Base-by-base conservation (phyloP, 148 eudicot species). In the Camellia lanceoleosa region DNA sequence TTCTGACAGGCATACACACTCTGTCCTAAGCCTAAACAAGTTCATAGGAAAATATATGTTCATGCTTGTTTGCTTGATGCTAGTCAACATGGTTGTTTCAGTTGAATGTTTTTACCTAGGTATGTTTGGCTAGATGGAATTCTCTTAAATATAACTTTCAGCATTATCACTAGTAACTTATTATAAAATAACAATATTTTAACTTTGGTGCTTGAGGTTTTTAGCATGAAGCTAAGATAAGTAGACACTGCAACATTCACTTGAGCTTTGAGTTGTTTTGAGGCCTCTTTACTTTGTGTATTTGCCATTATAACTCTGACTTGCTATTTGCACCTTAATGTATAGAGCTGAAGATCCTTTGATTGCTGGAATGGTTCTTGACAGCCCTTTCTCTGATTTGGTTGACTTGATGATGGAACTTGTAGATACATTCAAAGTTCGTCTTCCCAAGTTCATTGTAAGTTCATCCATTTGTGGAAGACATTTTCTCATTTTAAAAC, bases 341-440 rank as follows among this genome's bases (percentile, higher is more conserved):
- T 96, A 96, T 85, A 98, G 98, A 82, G 98, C 90, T 79, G 99
- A 96, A 87, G 99, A 93, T 87, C 99, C 98, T 79, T 93, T 98
- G 68, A 91, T 96, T 46, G 98, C 99, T 59, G 99, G 99, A 79
- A 93, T 96, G 98, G 99, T 96, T 84, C 94, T 96, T 71, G 99
- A 96, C 83, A 93, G 98, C 83, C 99, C 99, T 78, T 96, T 96
- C 77, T 93, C 99, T 23, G 93, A 96, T 86, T 87, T 93, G 90
- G 95, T 96, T 81, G 97, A 93, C 80, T 88, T 96, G 86, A 96
- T 93, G 99, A 93, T 93, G 99, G 99, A 96, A 88, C 97, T 96
- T 79, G 98, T 96, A 71, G 99, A 93, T 79, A 96, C 99, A 55
- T 96, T 91, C 83, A 93, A 92, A 93, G 87, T 93, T 62, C 97